Evolutionary conservation across 768 basidiomycete species (phyloP).

Genomic region (Crassisporium funariophilum): DNA sequence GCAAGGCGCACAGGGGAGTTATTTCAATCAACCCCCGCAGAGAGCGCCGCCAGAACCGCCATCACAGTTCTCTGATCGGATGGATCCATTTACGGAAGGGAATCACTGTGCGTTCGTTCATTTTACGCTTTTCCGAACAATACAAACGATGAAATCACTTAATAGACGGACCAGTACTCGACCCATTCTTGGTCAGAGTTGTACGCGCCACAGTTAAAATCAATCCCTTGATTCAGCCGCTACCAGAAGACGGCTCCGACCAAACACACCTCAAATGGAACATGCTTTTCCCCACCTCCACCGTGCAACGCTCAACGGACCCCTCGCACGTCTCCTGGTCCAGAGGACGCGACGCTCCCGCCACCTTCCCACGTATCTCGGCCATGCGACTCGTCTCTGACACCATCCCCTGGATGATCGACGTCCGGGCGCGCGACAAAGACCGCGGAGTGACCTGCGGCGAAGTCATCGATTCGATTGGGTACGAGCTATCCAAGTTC

Average conservation of each 20-base stretch:
- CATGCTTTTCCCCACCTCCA: conserved; percentile 66
- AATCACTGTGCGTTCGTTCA: conserved; percentile 31
- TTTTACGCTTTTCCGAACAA: neutral
- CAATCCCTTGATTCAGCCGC: conserved; percentile 64
- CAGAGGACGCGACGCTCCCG: conserved; percentile 64
- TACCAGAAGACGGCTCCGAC: conserved; percentile 18
- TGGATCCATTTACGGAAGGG: conserved; percentile 34
- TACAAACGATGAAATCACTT: conserved; percentile 12
- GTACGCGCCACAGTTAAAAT: conserved; percentile 50
- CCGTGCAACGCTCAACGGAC: conserved; percentile 68
- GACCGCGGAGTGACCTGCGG: conserved; percentile 68
- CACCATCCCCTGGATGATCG: conserved; percentile 73
- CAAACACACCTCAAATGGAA: conserved; percentile 64
- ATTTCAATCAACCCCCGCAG: conserved; percentile 11
- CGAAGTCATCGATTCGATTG: conserved; percentile 63
- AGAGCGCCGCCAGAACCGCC: conserved; percentile 20
- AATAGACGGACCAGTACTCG: conserved; percentile 71
- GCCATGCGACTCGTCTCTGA: conserved; percentile 56
- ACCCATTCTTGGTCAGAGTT: conserved; percentile 54
- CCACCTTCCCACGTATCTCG: conserved; percentile 62
- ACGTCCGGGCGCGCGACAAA: conserved; percentile 58
- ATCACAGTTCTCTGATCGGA: conserved; percentile 22
- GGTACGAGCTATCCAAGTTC: conserved; percentile 50
- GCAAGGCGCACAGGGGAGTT: conserved; percentile 2
- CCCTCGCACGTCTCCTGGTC: conserved; percentile 64